Evolutionary conservation across 352 stramenopile genomes (phyloP).

Genomic region (Phytophthora fragariaefolia): DNA sequence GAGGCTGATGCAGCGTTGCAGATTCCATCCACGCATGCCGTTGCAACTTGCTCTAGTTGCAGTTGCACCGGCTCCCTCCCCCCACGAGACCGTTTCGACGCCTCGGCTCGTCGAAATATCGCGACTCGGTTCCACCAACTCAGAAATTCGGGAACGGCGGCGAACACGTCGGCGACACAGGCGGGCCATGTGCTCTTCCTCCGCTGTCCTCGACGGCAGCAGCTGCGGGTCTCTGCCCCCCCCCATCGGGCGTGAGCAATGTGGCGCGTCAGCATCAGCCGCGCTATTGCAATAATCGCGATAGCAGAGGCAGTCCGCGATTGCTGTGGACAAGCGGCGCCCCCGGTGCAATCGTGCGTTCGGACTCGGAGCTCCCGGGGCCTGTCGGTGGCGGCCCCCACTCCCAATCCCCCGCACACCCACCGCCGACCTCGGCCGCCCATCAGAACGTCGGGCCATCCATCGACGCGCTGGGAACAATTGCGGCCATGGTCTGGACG

Average conservation of each 20-base stretch:
- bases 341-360: constrained; percentile 1
- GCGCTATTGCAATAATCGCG: constrained; percentile 7
- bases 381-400: background rate
- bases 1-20: background rate
- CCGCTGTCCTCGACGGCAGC: too few species aligned
- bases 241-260: background rate
- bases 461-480: constrained; percentile 1
- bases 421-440: too few species aligned
- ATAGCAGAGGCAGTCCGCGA: background rate
- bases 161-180: background rate
- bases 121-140: constrained; percentile 1
- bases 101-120: background rate
- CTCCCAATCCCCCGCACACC: background rate
- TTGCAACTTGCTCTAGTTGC: background rate
- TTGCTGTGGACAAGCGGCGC: background rate
- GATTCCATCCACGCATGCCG: background rate
- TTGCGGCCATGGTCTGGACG: constrained; percentile 41
- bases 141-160: background rate
- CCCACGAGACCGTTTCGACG: constrained; percentile 4
- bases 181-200: background rate
- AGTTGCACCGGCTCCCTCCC: constrained; percentile 3
- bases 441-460: too few species aligned
- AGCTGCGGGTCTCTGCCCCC: background rate
- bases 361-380: background rate
- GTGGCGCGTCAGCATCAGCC: background rate